Percentiles rank a stretch among this genome's conserved stretches.
Conservation (phyloP, 2,329 filamentous ascomycete genomes). For the Phaeophleospora eucalypticola region DNA sequence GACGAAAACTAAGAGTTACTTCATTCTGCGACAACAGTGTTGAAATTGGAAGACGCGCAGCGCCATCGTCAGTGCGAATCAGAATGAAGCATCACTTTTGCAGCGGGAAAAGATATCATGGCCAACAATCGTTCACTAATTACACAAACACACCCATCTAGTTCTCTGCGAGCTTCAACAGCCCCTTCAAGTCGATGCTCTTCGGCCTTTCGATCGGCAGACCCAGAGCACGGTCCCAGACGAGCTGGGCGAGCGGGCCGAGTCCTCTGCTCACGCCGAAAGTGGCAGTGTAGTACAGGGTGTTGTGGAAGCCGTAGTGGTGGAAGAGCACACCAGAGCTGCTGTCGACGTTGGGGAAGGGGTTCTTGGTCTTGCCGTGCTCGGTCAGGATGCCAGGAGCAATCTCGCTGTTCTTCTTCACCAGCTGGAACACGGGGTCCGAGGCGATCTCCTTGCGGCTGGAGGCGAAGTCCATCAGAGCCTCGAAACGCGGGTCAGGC, state of each 20-base stretch:
- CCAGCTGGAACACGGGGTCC: conserved; percentile 89
- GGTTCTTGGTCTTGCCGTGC: conserved; percentile 69
- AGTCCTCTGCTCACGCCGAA: conserved; percentile 69
- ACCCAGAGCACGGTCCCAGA: conserved; percentile 92
- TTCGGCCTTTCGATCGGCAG: conserved; percentile 96
- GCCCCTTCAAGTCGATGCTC: conserved; percentile 87
- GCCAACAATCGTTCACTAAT: neutral
- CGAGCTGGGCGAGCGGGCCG: conserved; percentile 85
- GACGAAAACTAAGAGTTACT: no score
- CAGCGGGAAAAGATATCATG: no score
- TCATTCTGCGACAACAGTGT: no score
- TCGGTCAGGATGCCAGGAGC: conserved; percentile 86
- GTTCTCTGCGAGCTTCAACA: conserved; percentile 59
- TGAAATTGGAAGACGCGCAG: no score
- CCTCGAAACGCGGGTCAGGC: conserved; percentile 93
- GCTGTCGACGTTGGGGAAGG: conserved; percentile 94
- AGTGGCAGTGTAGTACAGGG: conserved; percentile 81
- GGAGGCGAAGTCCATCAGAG: conserved; percentile 90
- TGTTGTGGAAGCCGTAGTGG: conserved; percentile 96
- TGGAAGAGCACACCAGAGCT: conserved; percentile 93
- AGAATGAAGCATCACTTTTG: no score
- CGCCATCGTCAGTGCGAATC: no score
- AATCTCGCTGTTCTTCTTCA: conserved; percentile 88
- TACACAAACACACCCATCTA: conserved; percentile 1
- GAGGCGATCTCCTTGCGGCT: conserved; percentile 77